Conservation (phyloP, 108 stramenopile species). For the Bacterosira constricta region DNA sequence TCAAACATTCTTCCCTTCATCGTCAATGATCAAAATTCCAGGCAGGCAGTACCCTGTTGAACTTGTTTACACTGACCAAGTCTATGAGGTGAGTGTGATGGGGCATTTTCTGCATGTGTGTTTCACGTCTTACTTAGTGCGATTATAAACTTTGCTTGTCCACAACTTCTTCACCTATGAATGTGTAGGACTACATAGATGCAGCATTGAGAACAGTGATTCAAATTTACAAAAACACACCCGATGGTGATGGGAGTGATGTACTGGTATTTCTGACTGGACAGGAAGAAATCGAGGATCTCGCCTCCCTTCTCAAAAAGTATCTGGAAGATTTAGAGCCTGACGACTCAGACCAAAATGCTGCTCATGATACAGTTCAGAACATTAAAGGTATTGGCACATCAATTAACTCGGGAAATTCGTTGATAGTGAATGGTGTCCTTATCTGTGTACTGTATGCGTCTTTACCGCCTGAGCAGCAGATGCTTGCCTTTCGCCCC, state of each 20-base stretch:
- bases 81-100: constrained; percentile 56
- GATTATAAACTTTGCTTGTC: not conserved
- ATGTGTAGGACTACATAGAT: constrained; percentile 77
- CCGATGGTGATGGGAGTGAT: constrained; percentile 83
- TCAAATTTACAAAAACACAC: constrained; percentile 85
- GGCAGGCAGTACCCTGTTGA: constrained; percentile 90
- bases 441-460: constrained; percentile 84
- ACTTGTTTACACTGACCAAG: constrained; percentile 69
- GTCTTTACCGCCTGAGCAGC: constrained; percentile 74
- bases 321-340: constrained; percentile 67
- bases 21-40: constrained; percentile 78
- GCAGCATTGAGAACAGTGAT: constrained; percentile 78
- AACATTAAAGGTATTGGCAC: constrained; percentile 65
- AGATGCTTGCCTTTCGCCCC: constrained; percentile 75
- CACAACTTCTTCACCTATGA: not conserved
- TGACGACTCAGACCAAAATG: constrained; percentile 9
- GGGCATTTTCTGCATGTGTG: too few relatives aligned
- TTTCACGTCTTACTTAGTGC: not conserved
- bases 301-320: constrained; percentile 72
- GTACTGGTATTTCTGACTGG: constrained; percentile 97
- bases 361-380: constrained; percentile 56
- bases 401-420: constrained; percentile 55
- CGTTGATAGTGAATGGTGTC: constrained; percentile 67
- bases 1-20: constrained; percentile 71
- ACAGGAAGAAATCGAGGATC: constrained; percentile 92